Percentiles rank a stretch among this genome's conserved stretches.
Conservation (phyloP, 805 yeast genomes). For the Saitoella complicata region DNA sequence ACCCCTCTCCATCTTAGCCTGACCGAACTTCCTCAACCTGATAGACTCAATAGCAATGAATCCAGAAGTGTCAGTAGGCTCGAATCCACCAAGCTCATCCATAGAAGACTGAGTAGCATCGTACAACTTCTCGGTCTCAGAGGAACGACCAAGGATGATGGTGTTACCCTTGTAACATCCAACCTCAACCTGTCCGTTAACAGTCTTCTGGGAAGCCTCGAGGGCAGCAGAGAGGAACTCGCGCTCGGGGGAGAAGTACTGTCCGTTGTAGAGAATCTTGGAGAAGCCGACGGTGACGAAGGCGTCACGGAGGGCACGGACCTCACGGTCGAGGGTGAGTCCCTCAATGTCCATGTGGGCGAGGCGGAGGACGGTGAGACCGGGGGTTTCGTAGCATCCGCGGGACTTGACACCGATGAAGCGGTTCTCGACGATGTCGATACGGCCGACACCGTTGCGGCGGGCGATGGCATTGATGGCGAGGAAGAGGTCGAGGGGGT, state of each 20-base stretch:
- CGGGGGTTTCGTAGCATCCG: conserved; percentile 99
- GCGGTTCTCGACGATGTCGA: conserved; percentile 97
- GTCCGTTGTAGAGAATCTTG: conserved; percentile 84
- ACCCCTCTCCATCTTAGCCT: conserved; percentile 73
- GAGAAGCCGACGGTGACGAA: conserved; percentile 90
- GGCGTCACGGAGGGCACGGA: conserved; percentile 87
- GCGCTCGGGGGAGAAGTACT: conserved; percentile 91
- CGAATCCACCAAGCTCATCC: conserved; percentile 98
- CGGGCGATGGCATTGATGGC: conserved; percentile 91
- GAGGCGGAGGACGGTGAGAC: conserved; percentile 80
- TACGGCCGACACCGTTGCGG: conserved; percentile 98
- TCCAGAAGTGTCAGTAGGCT: conserved; percentile 92
- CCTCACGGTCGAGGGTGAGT: conserved; percentile 91
- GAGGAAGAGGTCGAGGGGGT: conserved; percentile 80
- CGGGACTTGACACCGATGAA: conserved; percentile 97
- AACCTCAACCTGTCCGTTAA: conserved; percentile 91
- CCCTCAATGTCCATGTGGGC: conserved; percentile 97
- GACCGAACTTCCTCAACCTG: conserved; percentile 96
- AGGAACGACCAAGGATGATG: conserved; percentile 78
- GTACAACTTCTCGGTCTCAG: conserved; percentile 88
- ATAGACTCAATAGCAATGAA: conserved; percentile 97
- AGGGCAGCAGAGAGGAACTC: conserved; percentile 56
- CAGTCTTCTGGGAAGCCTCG: conserved; percentile 83
- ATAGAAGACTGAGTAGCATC: conserved; percentile 97
- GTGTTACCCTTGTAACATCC: conserved; percentile 83